Evolutionary conservation across 2,329 filamentous ascomycete species (phyloP).

Genomic region (Stemphylium lycopersici): DNA sequence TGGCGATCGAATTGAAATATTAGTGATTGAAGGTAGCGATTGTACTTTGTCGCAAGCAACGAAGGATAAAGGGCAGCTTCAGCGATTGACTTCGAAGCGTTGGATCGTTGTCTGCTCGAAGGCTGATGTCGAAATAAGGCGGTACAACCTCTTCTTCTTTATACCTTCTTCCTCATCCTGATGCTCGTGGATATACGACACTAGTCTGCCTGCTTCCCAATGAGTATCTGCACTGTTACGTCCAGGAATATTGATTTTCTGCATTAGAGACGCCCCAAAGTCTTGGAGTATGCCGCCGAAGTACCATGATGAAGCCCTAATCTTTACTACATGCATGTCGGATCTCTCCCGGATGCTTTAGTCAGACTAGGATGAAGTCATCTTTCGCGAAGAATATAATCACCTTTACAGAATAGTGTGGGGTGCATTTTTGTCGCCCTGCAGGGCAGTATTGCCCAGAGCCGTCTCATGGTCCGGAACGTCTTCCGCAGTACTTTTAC

Average conservation of each 20-base stretch:
- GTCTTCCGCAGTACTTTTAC: background rate
- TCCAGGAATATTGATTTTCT: background rate
- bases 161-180: constrained; percentile 1
- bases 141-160: background rate
- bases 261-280: background rate
- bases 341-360: background rate
- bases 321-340: background rate
- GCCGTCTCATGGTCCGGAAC: background rate
- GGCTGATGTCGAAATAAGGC: constrained; percentile 2
- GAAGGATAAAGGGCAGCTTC: constrained; percentile 6
- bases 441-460: constrained; percentile 5
- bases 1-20: background rate
- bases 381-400: background rate
- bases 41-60: constrained; percentile 1
- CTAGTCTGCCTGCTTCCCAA: background rate
- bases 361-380: background rate
- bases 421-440: background rate
- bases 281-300: background rate
- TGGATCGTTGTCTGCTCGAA: constrained; percentile 4
- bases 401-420: background rate
- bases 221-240: background rate
- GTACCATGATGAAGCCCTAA: background rate
- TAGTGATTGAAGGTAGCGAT: constrained; percentile 2
- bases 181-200: too few relatives aligned
- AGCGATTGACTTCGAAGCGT: constrained; percentile 2